Evolutionary conservation across 2,329 filamentous ascomycete genomes (phyloP), one percentile per base, ranked within the genome.

Genomic region (Epichloe bromicola): DNA sequence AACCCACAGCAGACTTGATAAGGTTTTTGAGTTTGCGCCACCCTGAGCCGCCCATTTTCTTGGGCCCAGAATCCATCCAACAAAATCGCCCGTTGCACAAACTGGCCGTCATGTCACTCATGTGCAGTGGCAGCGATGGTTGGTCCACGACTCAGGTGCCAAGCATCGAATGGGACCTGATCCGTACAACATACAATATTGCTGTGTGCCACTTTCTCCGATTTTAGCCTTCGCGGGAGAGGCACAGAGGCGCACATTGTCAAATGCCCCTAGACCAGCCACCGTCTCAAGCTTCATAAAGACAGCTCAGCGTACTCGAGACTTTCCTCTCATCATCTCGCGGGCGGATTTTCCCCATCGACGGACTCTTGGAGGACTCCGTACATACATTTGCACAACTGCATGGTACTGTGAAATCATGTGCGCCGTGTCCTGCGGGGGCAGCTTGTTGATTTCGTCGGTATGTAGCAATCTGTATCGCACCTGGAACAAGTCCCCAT

Each of bases 11-110:
- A 23, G 10, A 37, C 36, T 30, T 30, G 2, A 19, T 19, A 46
- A 41, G 36, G 14, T 37, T 42, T 51, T 51, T 48, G 50, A 43
- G 44, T 51, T 51, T 48, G 33, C 50, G 45, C 50, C 50, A 51
- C 40, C 23, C n/a, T 33, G 33, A 33, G 36, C 46, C 46, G 34
- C 33, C 39, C 14, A 36, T 43, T n/a, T 37, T 36, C 5, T 5
- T 34, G 7, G n/a, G 19, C 34, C 43, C 19, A 19, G 39, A 20
- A 11, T 17, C 20, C 20, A n/a, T n/a, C n/a, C n/a, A n/a, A n/a
- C n/a, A 4, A 47, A 39, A 11, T 47, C 34, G 15, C 38, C 38
- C 19, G 20, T 19, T 41, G 39, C 39, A n/a, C 19, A 7, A 41
- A 20, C 8, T 14, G 1, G 8, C 10, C 26, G 26, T 30, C 26